phyloP scores from a whole-genome alignment of 768 basidiomycete species.

The Mycena epipterygia region DNA sequence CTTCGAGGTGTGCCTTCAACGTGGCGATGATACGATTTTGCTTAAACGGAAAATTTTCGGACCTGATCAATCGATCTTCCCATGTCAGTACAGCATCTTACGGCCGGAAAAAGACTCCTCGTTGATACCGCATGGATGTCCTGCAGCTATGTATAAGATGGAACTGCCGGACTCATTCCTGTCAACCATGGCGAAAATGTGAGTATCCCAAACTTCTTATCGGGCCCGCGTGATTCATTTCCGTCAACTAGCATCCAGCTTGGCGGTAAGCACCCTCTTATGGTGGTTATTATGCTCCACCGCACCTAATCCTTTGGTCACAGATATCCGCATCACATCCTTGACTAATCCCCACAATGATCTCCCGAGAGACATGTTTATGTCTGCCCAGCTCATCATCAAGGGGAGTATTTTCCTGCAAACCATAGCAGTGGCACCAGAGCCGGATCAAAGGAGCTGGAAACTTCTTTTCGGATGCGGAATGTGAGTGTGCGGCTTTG shows the following conservation, averaged over 20 bases:
- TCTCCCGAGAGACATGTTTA: slow-evolving; percentile 5
- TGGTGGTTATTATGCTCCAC: neutral
- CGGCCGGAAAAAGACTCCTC: too few relatives aligned
- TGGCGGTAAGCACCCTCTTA: neutral
- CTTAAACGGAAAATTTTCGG: too few relatives aligned
- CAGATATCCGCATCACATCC: neutral
- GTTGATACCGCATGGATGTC: too few relatives aligned
- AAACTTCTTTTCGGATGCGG: neutral
- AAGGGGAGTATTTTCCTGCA: slow-evolving; percentile 2
- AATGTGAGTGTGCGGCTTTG: slow-evolving; percentile 5
- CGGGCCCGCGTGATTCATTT: neutral
- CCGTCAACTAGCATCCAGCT: neutral
- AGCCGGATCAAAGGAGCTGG: slow-evolving; percentile 4
- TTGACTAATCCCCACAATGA: neutral
- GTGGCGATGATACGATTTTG: too few relatives aligned
- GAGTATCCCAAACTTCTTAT: neutral
- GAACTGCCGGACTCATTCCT: too few relatives aligned
- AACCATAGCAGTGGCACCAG: slow-evolving; percentile 5
- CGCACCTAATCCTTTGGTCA: neutral
- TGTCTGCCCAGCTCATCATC: slow-evolving; percentile 14
- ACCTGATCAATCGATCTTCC: too few relatives aligned
- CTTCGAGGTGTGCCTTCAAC: too few relatives aligned
- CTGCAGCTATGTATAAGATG: too few relatives aligned
- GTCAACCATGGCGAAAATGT: neutral
- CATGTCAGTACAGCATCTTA: too few relatives aligned